Conservation (phyloP, 163 green algal genomes). For the Prototheca wickerhamii region DNA sequence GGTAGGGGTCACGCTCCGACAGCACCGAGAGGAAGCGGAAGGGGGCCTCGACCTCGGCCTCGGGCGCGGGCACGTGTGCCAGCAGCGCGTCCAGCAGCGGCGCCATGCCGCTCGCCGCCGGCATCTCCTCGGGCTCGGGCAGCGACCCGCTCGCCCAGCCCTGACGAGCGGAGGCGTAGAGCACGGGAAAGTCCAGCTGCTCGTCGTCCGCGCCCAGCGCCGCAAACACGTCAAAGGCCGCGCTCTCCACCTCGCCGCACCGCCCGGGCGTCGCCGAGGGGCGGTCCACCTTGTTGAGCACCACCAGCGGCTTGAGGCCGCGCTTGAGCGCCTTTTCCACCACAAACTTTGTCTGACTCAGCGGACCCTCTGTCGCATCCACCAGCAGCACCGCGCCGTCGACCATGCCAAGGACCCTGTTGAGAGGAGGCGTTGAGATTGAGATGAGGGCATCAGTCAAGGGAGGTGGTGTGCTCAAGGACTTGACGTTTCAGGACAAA, state of each 20-base stretch:
- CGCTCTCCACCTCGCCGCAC: conserved; percentile 57
- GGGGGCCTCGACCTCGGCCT: conserved; percentile 21
- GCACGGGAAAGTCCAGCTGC: conserved; percentile 73
- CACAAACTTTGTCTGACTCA: conserved; percentile 75
- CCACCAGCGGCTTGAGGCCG: conserved; percentile 54
- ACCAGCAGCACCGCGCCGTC: conserved; percentile 70
- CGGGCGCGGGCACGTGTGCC: conserved; percentile 48
- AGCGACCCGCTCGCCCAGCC: conserved; percentile 45
- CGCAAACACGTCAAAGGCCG: conserved; percentile 81
- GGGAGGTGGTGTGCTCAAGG: no score
- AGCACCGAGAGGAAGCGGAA: conserved; percentile 63
- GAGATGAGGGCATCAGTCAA: no score
- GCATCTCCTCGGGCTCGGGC: conserved; percentile 9
- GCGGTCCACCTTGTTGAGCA: conserved; percentile 73
- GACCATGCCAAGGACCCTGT: conserved; percentile 62
- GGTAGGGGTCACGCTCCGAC: conserved; percentile 61
- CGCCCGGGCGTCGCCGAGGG: conserved; percentile 43
- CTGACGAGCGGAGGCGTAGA: conserved; percentile 62
- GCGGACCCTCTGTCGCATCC: conserved; percentile 60
- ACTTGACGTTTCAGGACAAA: no score
- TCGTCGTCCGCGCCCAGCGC: conserved; percentile 63
- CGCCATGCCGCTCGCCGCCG: conserved; percentile 32
- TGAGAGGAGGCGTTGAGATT: background rate
- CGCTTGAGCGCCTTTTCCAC: conserved; percentile 57
- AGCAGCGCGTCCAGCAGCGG: conserved; percentile 65